Percentiles rank a stretch among this genome's conserved stretches.
Conservation (phyloP, 2,329 filamentous ascomycete genomes). For the Neocatenulostroma microsporum region DNA sequence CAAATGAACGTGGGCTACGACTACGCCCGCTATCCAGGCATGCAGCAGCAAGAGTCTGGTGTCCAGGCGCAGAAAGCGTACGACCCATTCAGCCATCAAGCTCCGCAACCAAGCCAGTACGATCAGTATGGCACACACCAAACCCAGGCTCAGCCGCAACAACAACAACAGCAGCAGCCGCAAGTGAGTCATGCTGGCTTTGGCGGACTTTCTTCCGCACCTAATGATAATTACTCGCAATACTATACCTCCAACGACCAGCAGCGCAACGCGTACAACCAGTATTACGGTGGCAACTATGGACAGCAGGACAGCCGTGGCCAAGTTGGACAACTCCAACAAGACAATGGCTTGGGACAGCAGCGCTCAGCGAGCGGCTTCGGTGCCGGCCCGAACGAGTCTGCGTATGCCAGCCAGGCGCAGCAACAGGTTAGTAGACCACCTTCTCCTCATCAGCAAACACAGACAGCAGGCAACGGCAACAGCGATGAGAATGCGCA, state of each 20-base stretch:
- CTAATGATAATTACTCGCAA: slow-evolving; percentile 70
- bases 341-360: slow-evolving; percentile 64
- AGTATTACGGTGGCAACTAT: slow-evolving; percentile 53
- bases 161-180: slow-evolving; percentile 49
- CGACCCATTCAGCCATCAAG: slow-evolving; percentile 77
- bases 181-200: slow-evolving; percentile 52
- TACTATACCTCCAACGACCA: slow-evolving; percentile 76
- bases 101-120: slow-evolving; percentile 42
- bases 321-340: slow-evolving; percentile 47
- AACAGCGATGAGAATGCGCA: not conserved
- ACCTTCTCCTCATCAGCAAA: slow-evolving; percentile 6
- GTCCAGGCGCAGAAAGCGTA: slow-evolving; percentile 68
- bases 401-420: slow-evolving; percentile 54
- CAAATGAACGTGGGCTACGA: slow-evolving; percentile 44
- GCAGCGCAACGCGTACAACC: slow-evolving; percentile 64
- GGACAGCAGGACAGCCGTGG: slow-evolving; percentile 37
- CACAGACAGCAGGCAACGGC: not conserved
- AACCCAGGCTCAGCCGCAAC: slow-evolving; percentile 53
- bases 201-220: slow-evolving; percentile 64
- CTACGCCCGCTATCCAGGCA: slow-evolving; percentile 58
- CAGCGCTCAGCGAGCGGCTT: slow-evolving; percentile 75
- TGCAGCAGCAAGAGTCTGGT: slow-evolving; percentile 47
- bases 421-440: slow-evolving; percentile 40
- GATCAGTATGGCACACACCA: slow-evolving; percentile 42
- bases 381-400: slow-evolving; percentile 52